A percentile compares a stretch with the other conserved stretches of the same genome.
Evolutionary conservation across 352 stramenopile genomes (phyloP).

Genomic region (Pythium aphanidermatum): DNA sequence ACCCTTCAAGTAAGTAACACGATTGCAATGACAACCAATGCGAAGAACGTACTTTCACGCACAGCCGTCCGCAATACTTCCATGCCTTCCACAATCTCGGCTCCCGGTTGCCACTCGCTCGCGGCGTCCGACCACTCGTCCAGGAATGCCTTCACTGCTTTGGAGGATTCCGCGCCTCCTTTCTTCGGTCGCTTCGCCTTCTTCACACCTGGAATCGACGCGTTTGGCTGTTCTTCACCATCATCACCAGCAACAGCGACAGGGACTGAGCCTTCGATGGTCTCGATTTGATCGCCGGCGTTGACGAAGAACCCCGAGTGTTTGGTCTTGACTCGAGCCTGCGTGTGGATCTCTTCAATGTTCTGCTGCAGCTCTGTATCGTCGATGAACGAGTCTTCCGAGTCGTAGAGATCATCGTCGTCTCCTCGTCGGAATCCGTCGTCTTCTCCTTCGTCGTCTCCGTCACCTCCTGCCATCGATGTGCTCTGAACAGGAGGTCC

Average conservation of each 20-base stretch:
- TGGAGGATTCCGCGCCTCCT: conserved; percentile 31
- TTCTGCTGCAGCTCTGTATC: conserved; percentile 77
- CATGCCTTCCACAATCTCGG: conserved; percentile 43
- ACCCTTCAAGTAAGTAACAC: no score
- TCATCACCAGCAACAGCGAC: conserved; percentile 8
- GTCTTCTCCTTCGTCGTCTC: conserved; percentile 14
- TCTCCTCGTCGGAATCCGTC: conserved; percentile 38
- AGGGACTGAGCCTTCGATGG: conserved; percentile 31
- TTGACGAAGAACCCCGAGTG: conserved; percentile 88
- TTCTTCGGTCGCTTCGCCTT: conserved; percentile 43
- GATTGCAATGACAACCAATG: no score
- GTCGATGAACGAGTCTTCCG: conserved; percentile 87
- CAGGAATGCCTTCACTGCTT: conserved; percentile 52
- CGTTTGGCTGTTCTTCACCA: conserved; percentile 5
- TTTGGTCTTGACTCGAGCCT: conserved; percentile 74
- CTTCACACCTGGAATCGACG: conserved; percentile 6
- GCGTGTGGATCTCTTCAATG: conserved; percentile 74
- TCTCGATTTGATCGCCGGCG: conserved; percentile 81
- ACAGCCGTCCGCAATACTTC: conserved; percentile 56
- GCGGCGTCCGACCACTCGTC: conserved; percentile 59
- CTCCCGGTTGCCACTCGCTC: conserved; percentile 59
- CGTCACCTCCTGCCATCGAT: neutral
- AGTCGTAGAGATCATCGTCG: conserved; percentile 85
- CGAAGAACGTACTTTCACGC: conserved; percentile 52
- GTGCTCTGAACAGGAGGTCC: conserved; percentile 29